Percentiles rank a stretch among this genome's conserved stretches.
These are phyloP conservation scores for Skeletonema menzelii DNA, from an alignment of 108 stramenopile genomes.

Conservation along the genomic window DNA sequence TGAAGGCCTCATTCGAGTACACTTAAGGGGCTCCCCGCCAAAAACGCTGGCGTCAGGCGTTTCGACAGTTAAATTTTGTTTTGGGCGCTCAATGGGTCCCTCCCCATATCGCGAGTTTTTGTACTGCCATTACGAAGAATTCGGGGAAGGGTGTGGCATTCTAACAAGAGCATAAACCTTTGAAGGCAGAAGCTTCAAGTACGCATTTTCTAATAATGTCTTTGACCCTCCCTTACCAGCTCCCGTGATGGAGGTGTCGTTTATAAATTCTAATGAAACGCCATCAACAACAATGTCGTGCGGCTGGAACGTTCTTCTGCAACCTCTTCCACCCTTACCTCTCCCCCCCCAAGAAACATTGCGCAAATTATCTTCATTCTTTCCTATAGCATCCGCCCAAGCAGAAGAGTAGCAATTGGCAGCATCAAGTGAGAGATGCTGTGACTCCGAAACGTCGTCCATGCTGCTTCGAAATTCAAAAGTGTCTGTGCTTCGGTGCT, in stretches of 20 bases:
- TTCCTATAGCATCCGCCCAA: conserved; percentile 59
- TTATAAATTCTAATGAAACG: conserved; percentile 65
- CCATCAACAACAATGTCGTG: conserved; percentile 66
- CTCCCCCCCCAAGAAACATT: conserved; percentile 65
- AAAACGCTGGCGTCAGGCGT: too few species aligned
- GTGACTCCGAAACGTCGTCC: conserved; percentile 28
- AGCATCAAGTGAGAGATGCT: conserved; percentile 63
- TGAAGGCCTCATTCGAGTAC: too few species aligned
- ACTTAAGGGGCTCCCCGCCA: too few species aligned
- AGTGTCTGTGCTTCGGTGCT: not conserved
- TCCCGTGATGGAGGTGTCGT: conserved; percentile 39
- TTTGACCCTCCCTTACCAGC: conserved; percentile 37
- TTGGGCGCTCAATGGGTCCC: too few species aligned
- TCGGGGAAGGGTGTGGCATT: too few species aligned
- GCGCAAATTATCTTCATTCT: not conserved
- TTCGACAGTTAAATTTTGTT: too few species aligned
- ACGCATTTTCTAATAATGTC: conserved; percentile 61
- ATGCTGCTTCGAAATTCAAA: not conserved
- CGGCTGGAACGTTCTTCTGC: conserved; percentile 78
- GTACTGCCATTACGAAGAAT: too few species aligned
- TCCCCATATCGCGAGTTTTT: too few species aligned
- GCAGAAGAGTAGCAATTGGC: conserved; percentile 70
- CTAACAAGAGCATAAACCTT: conserved; percentile 69
- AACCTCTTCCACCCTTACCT: conserved; percentile 73
- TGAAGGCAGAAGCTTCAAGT: conserved; percentile 64